Percentiles rank a stretch among this genome's conserved stretches.
These are phyloP conservation scores for Vickermania spadyakhi DNA, from an alignment of 208 protist species.

Conservation along the genomic window DNA sequence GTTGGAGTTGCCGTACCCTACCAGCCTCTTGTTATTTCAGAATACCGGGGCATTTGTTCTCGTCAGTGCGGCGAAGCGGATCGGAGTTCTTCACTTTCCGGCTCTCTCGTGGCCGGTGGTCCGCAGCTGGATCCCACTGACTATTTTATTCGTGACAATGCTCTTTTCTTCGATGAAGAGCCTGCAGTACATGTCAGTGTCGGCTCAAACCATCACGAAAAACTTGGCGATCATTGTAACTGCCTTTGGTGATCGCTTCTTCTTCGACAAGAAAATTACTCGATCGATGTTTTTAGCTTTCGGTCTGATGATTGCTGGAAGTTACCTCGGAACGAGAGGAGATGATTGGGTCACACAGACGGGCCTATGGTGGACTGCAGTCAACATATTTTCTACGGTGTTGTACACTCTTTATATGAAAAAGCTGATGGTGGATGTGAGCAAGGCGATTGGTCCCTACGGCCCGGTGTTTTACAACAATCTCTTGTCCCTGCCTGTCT, in stretches of 20 bases:
- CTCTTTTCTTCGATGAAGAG: constrained; percentile 72
- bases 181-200: constrained; percentile 73
- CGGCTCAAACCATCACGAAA: constrained; percentile 79
- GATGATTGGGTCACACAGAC: constrained; percentile 68
- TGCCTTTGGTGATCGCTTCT: constrained; percentile 60
- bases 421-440: constrained; percentile 30
- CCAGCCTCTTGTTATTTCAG: constrained; percentile 62
- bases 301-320: constrained; percentile 48
- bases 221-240: constrained; percentile 73
- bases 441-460: constrained; percentile 55
- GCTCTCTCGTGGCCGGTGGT: constrained; percentile 36
- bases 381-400: constrained; percentile 65
- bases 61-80: constrained; percentile 29
- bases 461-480: constrained; percentile 88
- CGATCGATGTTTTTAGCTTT: constrained; percentile 37
- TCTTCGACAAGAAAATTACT: constrained; percentile 54
- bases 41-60: constrained; percentile 54
- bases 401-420: constrained; percentile 88
- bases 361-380: constrained; percentile 75
- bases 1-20: constrained; percentile 58
- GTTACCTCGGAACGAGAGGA: constrained; percentile 40
- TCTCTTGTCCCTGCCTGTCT: constrained; percentile 68
- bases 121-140: constrained; percentile 60
- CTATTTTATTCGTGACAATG: constrained; percentile 75
- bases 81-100: constrained; percentile 39